Base-by-base conservation (phyloP, 305 asterid genomes). In the Fraxinus baroniana region DNA sequence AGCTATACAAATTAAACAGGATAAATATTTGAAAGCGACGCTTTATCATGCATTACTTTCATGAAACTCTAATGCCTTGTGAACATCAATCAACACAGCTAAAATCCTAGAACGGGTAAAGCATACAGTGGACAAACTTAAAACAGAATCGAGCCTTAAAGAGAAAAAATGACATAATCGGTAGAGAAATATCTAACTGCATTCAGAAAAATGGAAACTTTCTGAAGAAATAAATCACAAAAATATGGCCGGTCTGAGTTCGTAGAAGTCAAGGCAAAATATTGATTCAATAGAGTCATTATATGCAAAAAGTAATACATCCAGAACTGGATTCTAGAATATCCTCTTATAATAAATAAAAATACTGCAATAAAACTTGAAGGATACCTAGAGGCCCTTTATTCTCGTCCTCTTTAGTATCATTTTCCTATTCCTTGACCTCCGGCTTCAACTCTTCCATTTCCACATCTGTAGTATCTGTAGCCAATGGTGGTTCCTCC, bases 361-460 rank as follows among this genome's bases (percentile, higher is more conserved):
- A 57, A 18, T 17, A 57, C 4, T 17, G 68, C 20, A 57, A 57
- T n/a, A n/a, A 7, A 57, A n/a, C 6, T 57, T 57, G 68, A 57
- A 57, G 68, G 9, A 39, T 66, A 77, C 81, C 49, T 22, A 80
- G 24, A 64, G 71, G 55, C 6, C 84, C 85, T 1, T 80, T 80
- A 8, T 44, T 81, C 62, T 49, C 78, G 64, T 81, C 74, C 0
- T 66, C 55, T 35, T 78, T 62, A 0, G 24, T 37, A 18, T 37
- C 68, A 64, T 74, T 46, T 13, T 57, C 60, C 24, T 80, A 28
- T 41, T 33, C 83, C 70, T 71, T 24, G 15, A 22, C 72, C 33
- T 22, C 72, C 35, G 33, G 33, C 35, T 20, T 64, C 35, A 24
- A 20, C 33, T 74, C 79, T 17, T 74, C 76, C 76, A 74, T 75